Evolutionary conservation across 148 eudicot genomes (phyloP).

Genomic region (Vaccinium macrocarpon): DNA sequence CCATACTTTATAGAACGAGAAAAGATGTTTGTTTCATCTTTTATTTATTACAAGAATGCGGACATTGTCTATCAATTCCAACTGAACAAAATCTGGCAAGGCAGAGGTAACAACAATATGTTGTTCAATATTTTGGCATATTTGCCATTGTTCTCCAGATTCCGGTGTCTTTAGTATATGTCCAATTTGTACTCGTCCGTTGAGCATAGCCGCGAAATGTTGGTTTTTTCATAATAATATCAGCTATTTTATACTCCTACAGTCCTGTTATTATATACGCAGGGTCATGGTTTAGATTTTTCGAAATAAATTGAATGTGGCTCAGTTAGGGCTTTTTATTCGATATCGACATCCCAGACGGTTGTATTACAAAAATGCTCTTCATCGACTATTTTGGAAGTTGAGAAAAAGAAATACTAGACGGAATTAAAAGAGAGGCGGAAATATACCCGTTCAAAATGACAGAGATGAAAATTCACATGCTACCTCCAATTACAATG

Average conservation of each 20-base stretch:
- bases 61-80: not conserved
- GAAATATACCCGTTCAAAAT: too few species aligned
- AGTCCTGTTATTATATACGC: not conserved
- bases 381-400: not conserved
- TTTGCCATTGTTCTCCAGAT: not conserved
- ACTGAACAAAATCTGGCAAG: not conserved
- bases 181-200: not conserved
- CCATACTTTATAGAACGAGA: not conserved
- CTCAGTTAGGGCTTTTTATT: not conserved
- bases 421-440: too few species aligned
- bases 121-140: not conserved
- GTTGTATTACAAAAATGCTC: not conserved
- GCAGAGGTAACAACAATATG: not conserved
- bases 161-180: too few species aligned
- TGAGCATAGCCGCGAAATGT: not conserved
- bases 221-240: not conserved
- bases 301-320: not conserved
- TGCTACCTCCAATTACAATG: too few species aligned
- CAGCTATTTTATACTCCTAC: too few species aligned
- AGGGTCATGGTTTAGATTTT: not conserved
- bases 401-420: too few species aligned
- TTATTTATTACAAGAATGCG: not conserved
- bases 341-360: not conserved
- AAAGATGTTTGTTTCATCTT: not conserved
- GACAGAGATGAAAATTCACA: too few species aligned